Percentiles rank a stretch among this genome's conserved stretches.
Evolutionary conservation across 352 stramenopile species (phyloP).

Genomic region (Globisporangium polare): DNA sequence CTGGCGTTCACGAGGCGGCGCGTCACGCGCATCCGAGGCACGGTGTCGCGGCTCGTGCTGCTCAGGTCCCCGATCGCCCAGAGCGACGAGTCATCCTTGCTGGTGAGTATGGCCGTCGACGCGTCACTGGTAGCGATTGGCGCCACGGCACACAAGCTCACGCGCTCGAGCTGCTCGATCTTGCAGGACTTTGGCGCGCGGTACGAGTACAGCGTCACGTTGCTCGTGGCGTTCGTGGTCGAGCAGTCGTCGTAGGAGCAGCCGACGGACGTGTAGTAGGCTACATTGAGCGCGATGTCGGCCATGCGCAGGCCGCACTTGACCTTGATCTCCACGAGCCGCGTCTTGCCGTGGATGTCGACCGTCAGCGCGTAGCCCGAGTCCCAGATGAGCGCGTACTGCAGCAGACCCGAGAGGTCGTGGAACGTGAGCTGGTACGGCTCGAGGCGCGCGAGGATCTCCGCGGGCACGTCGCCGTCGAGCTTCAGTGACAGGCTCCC

Average conservation of each 20-base stretch:
- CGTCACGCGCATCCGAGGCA: neutral
- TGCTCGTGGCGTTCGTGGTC: constrained; percentile 12
- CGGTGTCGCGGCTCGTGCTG: constrained; percentile 3
- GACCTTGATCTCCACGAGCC: constrained; percentile 22
- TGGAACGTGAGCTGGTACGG: constrained; percentile 10
- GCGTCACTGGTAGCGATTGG: neutral
- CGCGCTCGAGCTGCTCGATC: constrained; percentile 9
- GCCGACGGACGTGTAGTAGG: constrained; percentile 8
- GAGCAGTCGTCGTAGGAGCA: constrained; percentile 21
- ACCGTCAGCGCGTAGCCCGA: constrained; percentile 22
- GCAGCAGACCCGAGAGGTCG: constrained; percentile 31
- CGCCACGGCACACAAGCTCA: constrained; percentile 12
- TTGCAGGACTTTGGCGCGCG: constrained; percentile 1
- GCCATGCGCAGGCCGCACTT: constrained; percentile 21
- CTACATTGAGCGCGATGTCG: constrained; percentile 9
- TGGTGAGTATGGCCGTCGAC: neutral
- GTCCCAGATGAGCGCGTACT: constrained; percentile 54
- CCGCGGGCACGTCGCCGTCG: constrained; percentile 23
- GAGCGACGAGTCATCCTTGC: constrained; percentile 9
- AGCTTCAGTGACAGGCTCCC: constrained; percentile 4
- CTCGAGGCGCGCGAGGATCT: constrained; percentile 23
- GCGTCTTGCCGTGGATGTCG: constrained; percentile 9
- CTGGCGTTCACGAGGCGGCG: neutral
- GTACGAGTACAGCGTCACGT: constrained; percentile 12
- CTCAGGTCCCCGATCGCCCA: constrained; percentile 24